Evolutionary conservation across 2,329 filamentous ascomycete species (phyloP), one percentile per base, ranked within the genome.

Genomic region (Monosporascus cannonballus): DNA sequence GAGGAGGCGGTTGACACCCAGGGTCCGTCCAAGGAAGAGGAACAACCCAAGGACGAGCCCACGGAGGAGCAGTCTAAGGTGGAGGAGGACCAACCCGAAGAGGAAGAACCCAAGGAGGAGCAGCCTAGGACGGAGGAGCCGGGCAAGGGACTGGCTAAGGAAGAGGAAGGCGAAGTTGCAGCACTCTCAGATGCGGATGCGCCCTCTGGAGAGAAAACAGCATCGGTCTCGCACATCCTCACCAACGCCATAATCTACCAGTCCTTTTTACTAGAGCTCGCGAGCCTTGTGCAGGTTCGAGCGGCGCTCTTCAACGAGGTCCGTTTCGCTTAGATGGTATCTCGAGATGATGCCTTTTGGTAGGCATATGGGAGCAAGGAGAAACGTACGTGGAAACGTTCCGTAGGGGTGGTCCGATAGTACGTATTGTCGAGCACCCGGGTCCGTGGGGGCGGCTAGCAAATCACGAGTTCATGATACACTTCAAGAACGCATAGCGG

Each of bases 211-310:
- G 65, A 70, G 5, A 71, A 69, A 48, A 77, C 76, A 9, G 85
- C 84, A 7, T 89, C 85, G 7, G 81, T 94, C 4, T 90, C 86
- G 41, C 89, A 93, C 66, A 75, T 93, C 11, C 73, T 94, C 56
- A 93, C 89, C 6, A 94, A 93, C 66, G 82, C 87, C 41, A 81
- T 93, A 53, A 81, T 93, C 49, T 74, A 91, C 53, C 89, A 94
- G 67, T 87, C 88, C 37, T 94, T 94, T 65, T 70, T 93, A 48
- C 76, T 93, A 48, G 89, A 94, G 68, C 69, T 93, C 52, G 84
- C 87, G 2, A 86, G 87, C 25, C 69, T 92, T 61, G 76, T 91
- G 54, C 88, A 93, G 67, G 85, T 88, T 37, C 77, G 89, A 51
- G 87, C 86, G 24, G 85, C 84, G 14, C 68, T 92, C 47, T 92